Evolutionary conservation across 768 basidiomycete genomes (phyloP).

Genomic region (Lanmaoa pseudosensibilis): DNA sequence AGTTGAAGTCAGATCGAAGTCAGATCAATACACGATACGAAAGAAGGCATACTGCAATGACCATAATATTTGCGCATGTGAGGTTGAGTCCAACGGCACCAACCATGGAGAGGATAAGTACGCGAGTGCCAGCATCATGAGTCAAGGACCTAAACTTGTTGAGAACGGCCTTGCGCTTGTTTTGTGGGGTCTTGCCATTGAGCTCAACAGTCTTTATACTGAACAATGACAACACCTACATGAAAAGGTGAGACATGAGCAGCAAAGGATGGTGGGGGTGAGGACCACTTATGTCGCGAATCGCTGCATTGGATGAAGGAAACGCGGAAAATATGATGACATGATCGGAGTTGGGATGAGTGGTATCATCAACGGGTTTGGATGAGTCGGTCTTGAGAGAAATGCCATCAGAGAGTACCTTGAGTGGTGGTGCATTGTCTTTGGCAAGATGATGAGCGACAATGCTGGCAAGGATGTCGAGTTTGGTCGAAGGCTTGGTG

Average conservation of each 20-base stretch:
- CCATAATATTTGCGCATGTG: neutral
- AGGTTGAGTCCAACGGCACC: conserved; percentile 13
- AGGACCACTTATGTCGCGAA: neutral
- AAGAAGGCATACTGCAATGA: conserved; percentile 1
- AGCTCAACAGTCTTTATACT: neutral
- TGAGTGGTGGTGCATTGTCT: neutral
- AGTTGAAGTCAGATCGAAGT: too few relatives aligned
- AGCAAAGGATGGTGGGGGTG: neutral
- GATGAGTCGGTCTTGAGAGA: neutral
- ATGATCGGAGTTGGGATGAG: neutral
- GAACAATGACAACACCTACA: neutral
- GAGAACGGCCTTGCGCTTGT: neutral
- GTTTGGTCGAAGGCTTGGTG: too few relatives aligned
- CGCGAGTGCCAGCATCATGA: neutral
- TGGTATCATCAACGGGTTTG: accelerated
- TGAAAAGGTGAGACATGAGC: neutral
- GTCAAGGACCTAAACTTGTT: conserved; percentile 4
- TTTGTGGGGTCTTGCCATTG: neutral
- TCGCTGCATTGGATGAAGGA: neutral
- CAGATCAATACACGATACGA: neutral
- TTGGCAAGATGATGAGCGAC: neutral
- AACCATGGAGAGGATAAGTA: conserved; percentile 19
- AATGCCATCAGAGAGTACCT: neutral
- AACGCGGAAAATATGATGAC: neutral
- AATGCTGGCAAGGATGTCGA: neutral